Base-by-base conservation (phyloP, 2,329 filamentous ascomycete species). In the Epichloe amarillans region DNA sequence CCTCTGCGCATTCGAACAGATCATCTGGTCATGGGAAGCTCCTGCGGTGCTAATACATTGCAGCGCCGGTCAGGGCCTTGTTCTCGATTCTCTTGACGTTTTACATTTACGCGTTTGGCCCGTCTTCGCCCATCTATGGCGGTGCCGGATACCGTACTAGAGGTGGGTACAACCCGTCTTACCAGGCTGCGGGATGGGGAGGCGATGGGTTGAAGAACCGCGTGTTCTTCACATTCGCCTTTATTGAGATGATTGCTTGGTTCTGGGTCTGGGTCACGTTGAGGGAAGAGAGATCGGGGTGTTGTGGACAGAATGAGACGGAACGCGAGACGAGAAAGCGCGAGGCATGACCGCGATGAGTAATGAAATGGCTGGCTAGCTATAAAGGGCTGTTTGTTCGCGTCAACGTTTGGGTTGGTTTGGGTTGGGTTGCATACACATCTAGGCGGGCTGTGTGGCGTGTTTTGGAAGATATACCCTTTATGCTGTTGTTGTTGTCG, bases 181-280 rank as follows among this genome's bases (percentile, higher is more conserved):
- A 68, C 57, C 67, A 68, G 0, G 57, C 62, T 4, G 60, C 65
- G 1, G 53, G 63, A 48, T 76, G 66, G 75, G 81, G 69, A 55
- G 73, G 80, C 47, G 83, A 89, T 55, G 77, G 79, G 23, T 67
- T 95, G 59, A 88, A 90, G 71, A 95, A 94, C 64, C 79, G 88
- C 47, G 72, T 95, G 40, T 80, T 95, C 40, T 94, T 96, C 63
- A 82, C 85, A 0, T 93, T 88, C 67, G 82, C 81, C 8, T 93
- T 95, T 60, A 62, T 95, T 62, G 90, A 96, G 72, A 79, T 88
- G 64, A 73, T 88, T 57, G 77, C 78, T 54, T 95, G 89, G 88
- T 89, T 95, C 66, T 95, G 89, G 89, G 81, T 80, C 23, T 88
- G 82, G 74, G 74, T 83, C 33, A 84, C 80, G 4, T 65, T 88